Evolutionary conservation across 139 green algal species (phyloP), one percentile per base, ranked within the genome.

Genomic region (Chlorella vulgaris): DNA sequence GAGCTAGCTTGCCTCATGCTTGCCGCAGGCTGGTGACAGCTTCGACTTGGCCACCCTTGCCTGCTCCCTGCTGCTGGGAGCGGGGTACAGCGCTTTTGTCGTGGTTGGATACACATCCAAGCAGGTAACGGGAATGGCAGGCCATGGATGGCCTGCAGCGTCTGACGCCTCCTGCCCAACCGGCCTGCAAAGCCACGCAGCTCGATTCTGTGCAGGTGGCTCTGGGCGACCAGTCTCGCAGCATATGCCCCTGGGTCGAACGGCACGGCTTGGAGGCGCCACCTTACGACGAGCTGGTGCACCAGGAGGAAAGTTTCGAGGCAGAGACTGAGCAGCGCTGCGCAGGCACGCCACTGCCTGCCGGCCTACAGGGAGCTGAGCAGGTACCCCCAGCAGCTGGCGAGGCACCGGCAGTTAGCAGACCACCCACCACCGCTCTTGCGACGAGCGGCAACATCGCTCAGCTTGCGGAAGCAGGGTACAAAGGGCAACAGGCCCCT

Each of bases 21-120:
- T n/a, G 8, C 19, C 55, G 68, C 90, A 93, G 83, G 87, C 90
- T 7, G 93, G 90, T n/a, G 93, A 97, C 80, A 85, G 67, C 21
- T 97, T 97, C 83, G 94, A 98, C 88, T 85, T 97, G 68, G 84
- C 90, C 2, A 83, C 84, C 13, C 76, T 94, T 76, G 88, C 96
- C 69, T 85, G 81, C 62, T 94, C 87, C 1, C 79, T 97, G 77
- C 88, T 97, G 42, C 69, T 95, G 58, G 90, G 91, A 0, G 87
- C 81, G 24, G 94, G 94, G 8, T 97, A 93, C 84, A 90, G 96
- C 78, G 94, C 94, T 0, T 96, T 89, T 76, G 89, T 96, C 10
- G 90, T 93, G 3, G 79, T 90, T 36, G 94, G 94, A 22, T 93
- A 93, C 68, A 76, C 74, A 22, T 28, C 21, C 38, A 86, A 90